Evolutionary conservation across 169 alveolate genomes (phyloP), one percentile per base, ranked within the genome.

Genomic region (Eimeria necatrix): DNA sequence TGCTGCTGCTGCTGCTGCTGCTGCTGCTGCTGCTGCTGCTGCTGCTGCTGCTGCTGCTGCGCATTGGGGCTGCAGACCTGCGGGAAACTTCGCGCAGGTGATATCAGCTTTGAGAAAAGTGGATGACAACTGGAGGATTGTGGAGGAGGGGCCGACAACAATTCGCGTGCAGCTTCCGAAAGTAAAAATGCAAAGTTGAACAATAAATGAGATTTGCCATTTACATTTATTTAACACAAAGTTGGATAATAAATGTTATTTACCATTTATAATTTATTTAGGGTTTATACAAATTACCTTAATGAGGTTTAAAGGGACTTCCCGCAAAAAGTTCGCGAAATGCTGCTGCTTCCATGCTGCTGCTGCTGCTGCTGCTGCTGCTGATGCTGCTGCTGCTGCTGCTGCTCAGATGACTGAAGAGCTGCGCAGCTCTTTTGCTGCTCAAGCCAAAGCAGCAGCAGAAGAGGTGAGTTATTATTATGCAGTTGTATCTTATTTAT

Each of bases 161-260:
- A 41, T 84, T 32, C 91, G 91, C 22, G 91, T 84, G 80, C 91
- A 84, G 78, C 91, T 84, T 59, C 91, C 80, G 14, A 84, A 59
- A 76, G 91, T 84, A 59, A 51, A 52, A 18, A 32, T 32, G 41
- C 3, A 0, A 32, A 32, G 2, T 32, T 32, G 41, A 32, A 32
- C 2, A 32, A 32, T 32, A 32, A 32, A 32, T 32, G 2, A 0
- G 0, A 32, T 32, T 32, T 32, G 41, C 41, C 41, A 32, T 32
- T 32, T 0, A 32, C 2, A n/a, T 32, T 32, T 32, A 32, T 32
- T 32, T 32, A 32, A n/a, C n/a, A n/a, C 3, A 0, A 32, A 32
- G 2, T 32, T 32, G 41, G 2, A 32, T 32, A 32, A 32, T 32
- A 32, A 32, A 32, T 32, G 2, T 32, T 32, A 32, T 32, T 32